Evolutionary conservation across 2,329 filamentous ascomycete genomes (phyloP).

Genomic region (Colletotrichum somersetense): DNA sequence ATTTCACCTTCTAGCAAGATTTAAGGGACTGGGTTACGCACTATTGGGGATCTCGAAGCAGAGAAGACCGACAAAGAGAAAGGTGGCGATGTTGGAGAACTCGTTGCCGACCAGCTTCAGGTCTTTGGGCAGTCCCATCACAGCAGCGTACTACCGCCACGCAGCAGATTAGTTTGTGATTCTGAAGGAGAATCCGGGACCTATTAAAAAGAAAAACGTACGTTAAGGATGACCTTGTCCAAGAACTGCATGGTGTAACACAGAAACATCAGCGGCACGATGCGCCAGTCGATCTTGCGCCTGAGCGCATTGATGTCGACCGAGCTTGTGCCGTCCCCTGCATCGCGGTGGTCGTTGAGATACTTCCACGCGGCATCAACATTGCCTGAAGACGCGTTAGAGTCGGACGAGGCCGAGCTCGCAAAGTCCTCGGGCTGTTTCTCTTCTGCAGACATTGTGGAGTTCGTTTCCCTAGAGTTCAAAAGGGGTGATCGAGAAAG

Average conservation of each 20-base stretch:
- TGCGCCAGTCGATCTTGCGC: conserved; percentile 69
- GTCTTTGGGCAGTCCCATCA: conserved; percentile 72
- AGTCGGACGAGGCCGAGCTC: conserved; percentile 37
- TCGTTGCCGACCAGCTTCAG: conserved; percentile 69
- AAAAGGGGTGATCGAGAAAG: background rate
- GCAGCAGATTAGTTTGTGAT: conserved; percentile 12
- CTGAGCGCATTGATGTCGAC: conserved; percentile 61
- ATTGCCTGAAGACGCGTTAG: conserved; percentile 42
- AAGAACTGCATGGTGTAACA: conserved; percentile 74
- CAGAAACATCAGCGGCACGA: conserved; percentile 72
- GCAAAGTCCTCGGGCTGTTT: conserved; percentile 44
- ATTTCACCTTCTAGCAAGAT: conserved; percentile 1
- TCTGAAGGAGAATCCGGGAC: background rate
- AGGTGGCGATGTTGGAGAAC: conserved; percentile 72
- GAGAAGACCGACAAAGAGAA: conserved; percentile 72
- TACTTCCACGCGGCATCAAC: conserved; percentile 63
- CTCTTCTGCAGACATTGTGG: conserved; percentile 45
- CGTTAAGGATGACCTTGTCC: conserved; percentile 74
- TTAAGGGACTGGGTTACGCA: conserved; percentile 46
- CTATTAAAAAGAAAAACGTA: conserved; percentile 50
- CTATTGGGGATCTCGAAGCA: conserved; percentile 72
- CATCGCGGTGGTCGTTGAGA: conserved; percentile 57
- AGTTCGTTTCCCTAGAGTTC: background rate
- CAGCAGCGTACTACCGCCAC: conserved; percentile 68
- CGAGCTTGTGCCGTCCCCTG: conserved; percentile 48